A percentile compares a stretch with the other conserved stretches of the same genome.
Conservation (phyloP, 2,329 filamentous ascomycete species). For the Penicillium glabrum region DNA sequence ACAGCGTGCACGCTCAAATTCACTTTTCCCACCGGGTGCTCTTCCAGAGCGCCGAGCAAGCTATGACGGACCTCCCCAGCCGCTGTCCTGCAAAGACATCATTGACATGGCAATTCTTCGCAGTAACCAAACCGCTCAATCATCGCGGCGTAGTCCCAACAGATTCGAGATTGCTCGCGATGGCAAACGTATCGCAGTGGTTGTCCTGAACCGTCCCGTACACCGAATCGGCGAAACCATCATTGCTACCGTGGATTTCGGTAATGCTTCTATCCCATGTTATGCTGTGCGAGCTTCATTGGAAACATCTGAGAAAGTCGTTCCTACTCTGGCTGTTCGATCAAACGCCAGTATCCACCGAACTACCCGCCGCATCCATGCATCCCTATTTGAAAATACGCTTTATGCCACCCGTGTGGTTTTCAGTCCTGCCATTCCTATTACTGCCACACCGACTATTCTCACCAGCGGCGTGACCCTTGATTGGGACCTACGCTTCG, state of each 20-base stretch:
- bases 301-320: conserved; percentile 83
- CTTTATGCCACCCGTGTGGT: conserved; percentile 76
- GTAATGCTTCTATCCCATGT: conserved; percentile 72
- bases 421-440: conserved; percentile 81
- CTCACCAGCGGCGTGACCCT: conserved; percentile 84
- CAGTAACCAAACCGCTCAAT: conserved; percentile 67
- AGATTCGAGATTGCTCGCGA: conserved; percentile 93
- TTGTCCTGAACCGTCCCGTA: conserved; percentile 83
- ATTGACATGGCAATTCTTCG: conserved; percentile 89
- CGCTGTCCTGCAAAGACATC: conserved; percentile 71
- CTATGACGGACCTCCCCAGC: conserved; percentile 53
- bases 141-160: conserved; percentile 78
- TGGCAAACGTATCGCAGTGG: conserved; percentile 84
- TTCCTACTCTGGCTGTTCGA: conserved; percentile 75
- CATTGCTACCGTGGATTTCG: conserved; percentile 81
- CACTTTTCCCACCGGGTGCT: conserved; percentile 65
- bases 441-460: conserved; percentile 83
- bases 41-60: conserved; percentile 63
- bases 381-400: conserved; percentile 75
- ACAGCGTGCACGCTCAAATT: conserved; percentile 53
- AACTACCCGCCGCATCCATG: conserved; percentile 80
- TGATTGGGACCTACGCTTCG: conserved; percentile 85
- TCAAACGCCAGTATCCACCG: conserved; percentile 83
- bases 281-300: conserved; percentile 82
- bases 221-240: conserved; percentile 88